phyloP scores from a whole-genome alignment of 2,329 filamentous ascomycete species.

The Colletotrichum sp. region DNA sequence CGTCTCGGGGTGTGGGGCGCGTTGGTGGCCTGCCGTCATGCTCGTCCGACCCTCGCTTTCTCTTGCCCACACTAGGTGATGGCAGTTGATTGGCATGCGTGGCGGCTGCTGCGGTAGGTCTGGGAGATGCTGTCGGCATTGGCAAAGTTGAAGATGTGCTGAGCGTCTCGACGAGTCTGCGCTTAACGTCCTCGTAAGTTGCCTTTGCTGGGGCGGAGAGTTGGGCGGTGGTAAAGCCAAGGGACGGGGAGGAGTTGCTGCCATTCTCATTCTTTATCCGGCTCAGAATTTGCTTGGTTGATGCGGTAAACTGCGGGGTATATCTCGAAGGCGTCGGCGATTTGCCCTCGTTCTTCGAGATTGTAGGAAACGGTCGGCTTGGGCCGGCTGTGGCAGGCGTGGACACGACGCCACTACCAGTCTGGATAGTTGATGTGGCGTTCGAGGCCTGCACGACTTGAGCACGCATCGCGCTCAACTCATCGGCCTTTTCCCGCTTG shows the following conservation, averaged over 20 bases:
- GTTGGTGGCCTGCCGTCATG: background rate
- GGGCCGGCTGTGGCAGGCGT: background rate
- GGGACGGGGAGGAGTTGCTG: constrained; percentile 1
- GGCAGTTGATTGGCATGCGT: background rate
- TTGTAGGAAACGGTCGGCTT: background rate
- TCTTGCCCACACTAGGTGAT: background rate
- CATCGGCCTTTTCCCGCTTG: background rate
- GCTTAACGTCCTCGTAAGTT: constrained; percentile 11
- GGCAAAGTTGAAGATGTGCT: constrained; percentile 1
- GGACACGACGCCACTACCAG: background rate
- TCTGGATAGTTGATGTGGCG: background rate
- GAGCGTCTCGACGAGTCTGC: constrained; percentile 12
- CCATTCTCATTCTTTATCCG: constrained; percentile 24
- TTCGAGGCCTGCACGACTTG: background rate
- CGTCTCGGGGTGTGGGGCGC: background rate
- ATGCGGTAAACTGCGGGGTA: constrained; percentile 32
- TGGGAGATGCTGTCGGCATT: background rate
- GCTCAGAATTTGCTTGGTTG: constrained; percentile 29
- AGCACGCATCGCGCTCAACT: background rate
- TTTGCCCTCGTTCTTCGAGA: background rate
- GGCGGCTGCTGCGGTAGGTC: background rate
- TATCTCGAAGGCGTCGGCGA: constrained; percentile 23
- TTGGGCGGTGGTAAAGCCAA: background rate
- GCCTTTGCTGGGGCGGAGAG: background rate
- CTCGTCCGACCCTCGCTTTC: background rate